Conservation (phyloP, 1,284 basidiomycete genomes). For the Irpex sp. region DNA sequence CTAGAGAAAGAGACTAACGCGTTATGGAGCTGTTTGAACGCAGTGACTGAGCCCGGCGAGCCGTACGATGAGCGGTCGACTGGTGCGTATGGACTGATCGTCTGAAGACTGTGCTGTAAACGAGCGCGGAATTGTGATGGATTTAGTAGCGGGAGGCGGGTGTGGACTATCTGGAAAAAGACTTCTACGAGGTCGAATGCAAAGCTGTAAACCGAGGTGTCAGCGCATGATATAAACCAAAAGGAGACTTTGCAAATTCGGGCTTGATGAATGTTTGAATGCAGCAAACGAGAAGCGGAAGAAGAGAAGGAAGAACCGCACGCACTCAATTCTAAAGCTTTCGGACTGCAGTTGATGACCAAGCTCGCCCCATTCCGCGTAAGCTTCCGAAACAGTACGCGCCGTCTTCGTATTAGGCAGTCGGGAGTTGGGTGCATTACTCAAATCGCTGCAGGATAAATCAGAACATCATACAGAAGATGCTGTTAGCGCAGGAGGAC, state of each 20-base stretch:
- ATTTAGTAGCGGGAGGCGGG: slow-evolving; percentile 77
- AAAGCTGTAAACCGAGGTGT: slow-evolving; percentile 50
- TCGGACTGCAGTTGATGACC: slow-evolving; percentile 67
- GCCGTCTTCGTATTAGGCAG: slow-evolving; percentile 6
- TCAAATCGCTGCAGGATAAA: background rate
- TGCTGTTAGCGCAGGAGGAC: slow-evolving; percentile 20
- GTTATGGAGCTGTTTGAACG: slow-evolving; percentile 15
- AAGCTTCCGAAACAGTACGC: slow-evolving; percentile 17
- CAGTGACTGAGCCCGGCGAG: slow-evolving; percentile 7
- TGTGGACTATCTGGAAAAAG: slow-evolving; percentile 86
- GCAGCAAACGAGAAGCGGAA: background rate
- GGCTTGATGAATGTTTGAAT: background rate
- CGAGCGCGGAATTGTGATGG: slow-evolving; percentile 71
- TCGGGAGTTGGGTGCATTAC: slow-evolving; percentile 4
- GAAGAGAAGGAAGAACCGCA: slow-evolving; percentile 23
- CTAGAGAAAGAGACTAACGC: slow-evolving; percentile 11
- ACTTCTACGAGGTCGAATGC: slow-evolving; percentile 87
- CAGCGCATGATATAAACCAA: slow-evolving; percentile 10
- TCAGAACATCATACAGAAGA: background rate
- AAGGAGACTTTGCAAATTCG: background rate
- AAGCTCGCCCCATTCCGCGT: slow-evolving; percentile 62
- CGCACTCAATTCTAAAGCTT: slow-evolving; percentile 72
- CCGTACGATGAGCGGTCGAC: slow-evolving; percentile 16
- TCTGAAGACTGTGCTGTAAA: slow-evolving; percentile 47
- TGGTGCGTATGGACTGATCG: slow-evolving; percentile 21